Percentiles rank a stretch among this genome's conserved stretches.
Evolutionary conservation across 371 early-diverging fungal genomes (phyloP).

Genomic region (Mucor velutinosus): DNA sequence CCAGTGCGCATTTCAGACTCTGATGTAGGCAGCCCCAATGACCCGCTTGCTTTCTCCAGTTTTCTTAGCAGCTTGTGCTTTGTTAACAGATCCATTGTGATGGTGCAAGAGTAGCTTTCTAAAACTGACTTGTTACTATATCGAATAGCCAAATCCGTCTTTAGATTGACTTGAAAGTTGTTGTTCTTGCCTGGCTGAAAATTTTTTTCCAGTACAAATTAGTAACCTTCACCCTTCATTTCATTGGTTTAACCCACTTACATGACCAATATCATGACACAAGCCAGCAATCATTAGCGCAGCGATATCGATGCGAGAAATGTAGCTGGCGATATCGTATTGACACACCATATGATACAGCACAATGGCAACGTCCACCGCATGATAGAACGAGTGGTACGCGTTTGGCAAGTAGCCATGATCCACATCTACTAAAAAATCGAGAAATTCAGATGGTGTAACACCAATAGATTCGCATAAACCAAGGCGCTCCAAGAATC

Average conservation of each 20-base stretch:
- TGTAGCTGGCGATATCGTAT: slow-evolving; percentile 60
- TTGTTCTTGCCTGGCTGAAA: slow-evolving; percentile 88
- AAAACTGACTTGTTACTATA: slow-evolving; percentile 82
- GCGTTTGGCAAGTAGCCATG: slow-evolving; percentile 77
- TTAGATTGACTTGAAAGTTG: slow-evolving; percentile 82
- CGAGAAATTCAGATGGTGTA: slow-evolving; percentile 69
- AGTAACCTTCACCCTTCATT: background rate
- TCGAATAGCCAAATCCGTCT: slow-evolving; percentile 69
- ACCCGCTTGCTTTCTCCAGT: slow-evolving; percentile 28
- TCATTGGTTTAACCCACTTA: slow-evolving; percentile 49
- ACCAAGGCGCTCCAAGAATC: slow-evolving; percentile 65
- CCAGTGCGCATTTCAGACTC: slow-evolving; percentile 55
- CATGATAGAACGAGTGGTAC: slow-evolving; percentile 90
- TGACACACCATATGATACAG: slow-evolving; percentile 74
- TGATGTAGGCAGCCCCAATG: slow-evolving; percentile 39
- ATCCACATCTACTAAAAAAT: slow-evolving; percentile 84
- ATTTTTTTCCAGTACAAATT: background rate
- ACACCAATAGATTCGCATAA: slow-evolving; percentile 61
- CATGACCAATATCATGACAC: slow-evolving; percentile 91
- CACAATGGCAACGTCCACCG: slow-evolving; percentile 84
- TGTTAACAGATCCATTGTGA: slow-evolving; percentile 67
- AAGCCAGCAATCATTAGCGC: slow-evolving; percentile 82
- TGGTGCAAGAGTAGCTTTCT: slow-evolving; percentile 82
- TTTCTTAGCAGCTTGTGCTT: slow-evolving; percentile 69
- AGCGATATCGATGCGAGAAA: slow-evolving; percentile 72